Evolutionary conservation across 2,329 filamentous ascomycete genomes (phyloP).

Genomic region (Dryadomyces quercus-mongolicae): DNA sequence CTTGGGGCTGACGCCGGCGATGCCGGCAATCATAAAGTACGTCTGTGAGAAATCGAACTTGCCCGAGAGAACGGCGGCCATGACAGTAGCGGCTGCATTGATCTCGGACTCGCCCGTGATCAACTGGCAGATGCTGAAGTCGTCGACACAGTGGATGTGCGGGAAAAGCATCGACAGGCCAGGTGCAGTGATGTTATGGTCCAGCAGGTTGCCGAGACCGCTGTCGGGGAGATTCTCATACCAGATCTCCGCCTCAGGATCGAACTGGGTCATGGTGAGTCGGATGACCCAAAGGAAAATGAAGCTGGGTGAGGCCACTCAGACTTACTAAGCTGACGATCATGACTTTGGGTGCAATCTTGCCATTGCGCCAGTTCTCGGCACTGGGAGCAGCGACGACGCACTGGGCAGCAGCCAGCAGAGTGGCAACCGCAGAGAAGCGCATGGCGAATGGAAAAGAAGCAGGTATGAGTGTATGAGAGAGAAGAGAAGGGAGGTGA

Average conservation of each 20-base stretch:
- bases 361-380: constrained; percentile 1
- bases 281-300: neutral
- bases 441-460: constrained; percentile 5
- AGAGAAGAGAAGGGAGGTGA: neutral
- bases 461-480: too few relatives aligned
- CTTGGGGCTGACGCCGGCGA: constrained; percentile 63
- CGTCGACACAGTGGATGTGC: constrained; percentile 48
- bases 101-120: constrained; percentile 60
- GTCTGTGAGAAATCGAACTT: constrained; percentile 52
- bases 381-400: neutral
- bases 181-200: constrained; percentile 43
- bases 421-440: constrained; percentile 3
- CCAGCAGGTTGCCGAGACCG: constrained; percentile 41
- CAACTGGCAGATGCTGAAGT: constrained; percentile 54
- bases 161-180: constrained; percentile 56
- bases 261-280: constrained; percentile 32
- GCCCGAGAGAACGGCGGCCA: constrained; percentile 47
- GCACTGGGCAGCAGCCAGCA: constrained; percentile 8
- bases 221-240: constrained; percentile 34
- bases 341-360: constrained; percentile 45
- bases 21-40: constrained; percentile 62
- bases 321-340: constrained; percentile 47
- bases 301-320: too few relatives aligned
- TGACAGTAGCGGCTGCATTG: constrained; percentile 58
- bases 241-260: constrained; percentile 50